Evolutionary conservation across 371 early-diverging fungal genomes (phyloP), one percentile per base, ranked within the genome.

Genomic region (Umbelopsis sp.): DNA sequence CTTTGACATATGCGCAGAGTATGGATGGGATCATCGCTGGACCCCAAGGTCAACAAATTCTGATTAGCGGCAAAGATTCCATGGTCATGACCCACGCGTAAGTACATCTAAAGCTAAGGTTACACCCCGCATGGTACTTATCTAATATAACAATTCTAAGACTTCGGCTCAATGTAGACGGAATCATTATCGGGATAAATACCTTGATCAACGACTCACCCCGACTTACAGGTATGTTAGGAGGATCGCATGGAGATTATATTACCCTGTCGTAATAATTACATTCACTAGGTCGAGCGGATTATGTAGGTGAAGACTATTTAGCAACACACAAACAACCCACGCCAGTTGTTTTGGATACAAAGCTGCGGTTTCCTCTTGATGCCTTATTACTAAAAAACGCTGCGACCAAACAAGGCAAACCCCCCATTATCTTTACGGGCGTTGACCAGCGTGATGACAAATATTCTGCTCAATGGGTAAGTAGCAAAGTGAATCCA

Each of bases 1-100:
- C 95, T 3, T 77, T 96, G 64, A 94, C 96, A 4, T 95, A 84
- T 79, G 97, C 97, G 2, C 97, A 96, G 78, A 93, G 96, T 69
- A 77, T 96, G 44, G 97, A 97, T 78, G 95, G 94, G 24, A 92
- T 88, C 71, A 95, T 97, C 20, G 86, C 92, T 2, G 81, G 80
- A 7, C 75, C 64, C 7, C 72, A 76, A 7, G 86, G 87, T 9
- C 84, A 82, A 63, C 93, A 89, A 69, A 69, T 96, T 5, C 63
- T 82, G 22, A 76, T 97, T 29, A 94, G 94, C 68, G 87, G 92
- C 18, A 72, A 81, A 20, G 90, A 92, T 73, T 93, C 95, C 25
- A 82, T 94, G 87, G 81, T 83, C 35, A 86, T 94, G 79, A 94
- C 94, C 0, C 94, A 94, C 70, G 75, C 82, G 87, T 86, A 74